Evolutionary conservation across 163 green algal species (phyloP), one percentile per base, ranked within the genome.

Genomic region (Scenedesmus sp.): DNA sequence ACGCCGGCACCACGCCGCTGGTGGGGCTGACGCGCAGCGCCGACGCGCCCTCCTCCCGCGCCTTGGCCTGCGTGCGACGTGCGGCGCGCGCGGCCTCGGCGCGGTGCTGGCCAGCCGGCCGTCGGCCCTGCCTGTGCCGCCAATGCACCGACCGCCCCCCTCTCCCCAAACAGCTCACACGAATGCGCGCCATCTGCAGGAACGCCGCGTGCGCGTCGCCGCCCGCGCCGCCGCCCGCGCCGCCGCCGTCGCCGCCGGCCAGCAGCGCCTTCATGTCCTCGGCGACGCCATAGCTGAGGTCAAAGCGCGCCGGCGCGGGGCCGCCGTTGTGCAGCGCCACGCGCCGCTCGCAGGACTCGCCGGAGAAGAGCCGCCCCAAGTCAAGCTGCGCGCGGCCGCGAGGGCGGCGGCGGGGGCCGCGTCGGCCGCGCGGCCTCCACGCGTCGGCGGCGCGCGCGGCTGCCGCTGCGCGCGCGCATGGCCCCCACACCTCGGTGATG

Each of bases 1-100:
- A 92, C 0, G 88, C 65, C 1, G 75, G 20, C 20, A 92, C 78
- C 17, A 77, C 50, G 0, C 77, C 86, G 3, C 48, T 62, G 50
- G 85, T 60, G 1, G 88, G 88, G 14, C 47, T 75, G n/a, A 92
- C 58, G 42, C 28, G 29, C 17, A 81, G 22, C 26, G 54, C 45
- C 17, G 45, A 31, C 7, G 50, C 62, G 26, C 34, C 33, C 17
- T 73, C 51, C 51, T 60, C 60, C 1, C 62, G 47, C 11, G 64
- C 48, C 20, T 81, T 81, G 7, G 74, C 74, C 73, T 80, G 29
- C 60, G 65, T 28, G 20, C 22, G 24, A 33, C 22, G 18, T 18
- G 63, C 13, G 20, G 15, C 7, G 2, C 29, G 36, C 44, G 56
- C 6, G 36, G 13, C 29, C 42, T 20, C 29, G 24, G 39, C 39